Evolutionary conservation across 163 green algal species (phyloP), one percentile per base, ranked within the genome.

Genomic region (Scenedesmus sp.): DNA sequence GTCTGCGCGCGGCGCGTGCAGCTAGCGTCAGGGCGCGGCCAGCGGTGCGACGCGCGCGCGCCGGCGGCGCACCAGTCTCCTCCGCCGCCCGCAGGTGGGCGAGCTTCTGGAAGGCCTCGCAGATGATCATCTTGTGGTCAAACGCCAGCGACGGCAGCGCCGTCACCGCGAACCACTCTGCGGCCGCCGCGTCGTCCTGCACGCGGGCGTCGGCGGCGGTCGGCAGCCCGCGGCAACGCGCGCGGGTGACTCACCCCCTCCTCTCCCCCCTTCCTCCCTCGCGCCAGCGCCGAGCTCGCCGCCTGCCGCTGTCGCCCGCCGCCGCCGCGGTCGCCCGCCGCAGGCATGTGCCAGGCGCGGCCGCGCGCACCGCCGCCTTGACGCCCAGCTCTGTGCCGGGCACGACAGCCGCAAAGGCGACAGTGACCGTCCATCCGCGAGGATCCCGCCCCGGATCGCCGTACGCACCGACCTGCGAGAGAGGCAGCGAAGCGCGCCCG

Each of bases 371-470:
- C 51, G 90, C 93, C 24, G 89, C 93, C 76, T 93, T 86, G 0
- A 95, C 89, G 7, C 83, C 80, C 20, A 92, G 60, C 5, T 89
- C 36, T 0, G 81, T 85, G 26, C 57, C 60, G 9, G 89, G 86
- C n/a, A 97, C 87, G 4, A 98, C 48, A 0, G 91, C 89, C 6
- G 89, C 94, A 77, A 96, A 98, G 0, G 90, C 90, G n/a, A 96
- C 92, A 0, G 88, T 93, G 13, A 98, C 80, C 13, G 82, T 91
- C 94, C 94, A 98, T 4, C 93, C 94, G 0, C 94, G 81, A 0
- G 94, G 94, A 70, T 98, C 94, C 0, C 94, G 80, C 3, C 94
- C 94, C 0, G 94, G 90, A 63, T 96, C 91, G 2, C 94, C 94
- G 89, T 94, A 97, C 2, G 91, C 83, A 1, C 92, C 93, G 48